Conservation (phyloP, 371 early-diverging fungal species). For the Sporodiniella umbellata region DNA sequence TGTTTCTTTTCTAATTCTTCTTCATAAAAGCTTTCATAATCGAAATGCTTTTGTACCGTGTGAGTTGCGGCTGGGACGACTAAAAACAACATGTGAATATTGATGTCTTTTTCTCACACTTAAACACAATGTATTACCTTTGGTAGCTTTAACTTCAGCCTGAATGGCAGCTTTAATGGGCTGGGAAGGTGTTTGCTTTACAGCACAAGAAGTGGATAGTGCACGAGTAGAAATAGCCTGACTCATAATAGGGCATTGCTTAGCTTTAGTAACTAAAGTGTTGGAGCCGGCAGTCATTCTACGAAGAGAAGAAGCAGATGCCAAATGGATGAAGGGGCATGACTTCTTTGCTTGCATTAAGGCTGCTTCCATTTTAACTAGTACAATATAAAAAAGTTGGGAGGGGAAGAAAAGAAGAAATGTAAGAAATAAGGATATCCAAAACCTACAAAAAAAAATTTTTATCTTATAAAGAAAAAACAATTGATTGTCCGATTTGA, state of each 20-base stretch:
- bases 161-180: constrained; percentile 33
- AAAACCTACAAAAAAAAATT: background rate
- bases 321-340: constrained; percentile 86
- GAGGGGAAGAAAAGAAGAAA: constrained; percentile 8
- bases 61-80: constrained; percentile 35
- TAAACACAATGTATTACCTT: background rate
- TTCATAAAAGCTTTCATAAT: constrained; percentile 87
- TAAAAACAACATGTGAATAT: constrained; percentile 1
- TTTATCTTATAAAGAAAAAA: too few relatives aligned
- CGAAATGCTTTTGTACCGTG: constrained; percentile 62
- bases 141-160: constrained; percentile 27
- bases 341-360: constrained; percentile 54
- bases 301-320: constrained; percentile 75
- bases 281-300: constrained; percentile 56
- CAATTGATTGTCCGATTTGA: too few relatives aligned
- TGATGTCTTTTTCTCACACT: background rate
- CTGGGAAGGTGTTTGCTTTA: constrained; percentile 40
- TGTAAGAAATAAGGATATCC: constrained; percentile 1
- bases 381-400: constrained; percentile 4
- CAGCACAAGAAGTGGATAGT: constrained; percentile 36
- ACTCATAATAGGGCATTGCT: constrained; percentile 91
- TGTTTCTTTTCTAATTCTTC: constrained; percentile 91
- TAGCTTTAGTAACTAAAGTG: constrained; percentile 74
- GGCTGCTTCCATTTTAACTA: constrained; percentile 52
- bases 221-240: constrained; percentile 69